Evolutionary conservation across 352 stramenopile genomes (phyloP).

Genomic region (Phytopythium delawarense): DNA sequence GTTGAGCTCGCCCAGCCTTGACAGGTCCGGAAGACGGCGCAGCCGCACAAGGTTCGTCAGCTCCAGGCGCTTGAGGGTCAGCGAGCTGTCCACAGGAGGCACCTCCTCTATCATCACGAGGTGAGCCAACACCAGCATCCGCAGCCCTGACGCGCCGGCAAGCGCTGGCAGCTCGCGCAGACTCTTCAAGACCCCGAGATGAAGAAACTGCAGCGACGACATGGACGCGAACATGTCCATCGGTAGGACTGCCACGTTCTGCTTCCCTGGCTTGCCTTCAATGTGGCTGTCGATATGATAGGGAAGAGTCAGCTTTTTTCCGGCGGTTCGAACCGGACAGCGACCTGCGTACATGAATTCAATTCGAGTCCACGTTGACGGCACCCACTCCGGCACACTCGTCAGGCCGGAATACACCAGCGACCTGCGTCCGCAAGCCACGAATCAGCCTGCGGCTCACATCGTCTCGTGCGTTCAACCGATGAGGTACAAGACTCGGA

Average conservation of each 20-base stretch:
- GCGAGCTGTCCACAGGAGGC: constrained; percentile 16
- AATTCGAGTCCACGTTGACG: not conserved
- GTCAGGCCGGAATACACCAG: constrained; percentile 35
- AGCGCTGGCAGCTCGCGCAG: constrained; percentile 20
- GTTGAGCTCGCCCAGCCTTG: constrained; percentile 9
- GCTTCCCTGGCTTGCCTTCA: constrained; percentile 5
- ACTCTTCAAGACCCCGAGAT: constrained; percentile 14
- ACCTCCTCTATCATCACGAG: constrained; percentile 14
- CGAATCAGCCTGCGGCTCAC: no score
- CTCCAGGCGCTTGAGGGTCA: constrained; percentile 18
- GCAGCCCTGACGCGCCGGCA: constrained; percentile 19
- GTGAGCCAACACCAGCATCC: constrained; percentile 23
- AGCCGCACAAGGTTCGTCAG: constrained; percentile 13
- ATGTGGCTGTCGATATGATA: constrained; percentile 3
- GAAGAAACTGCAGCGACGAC: constrained; percentile 11
- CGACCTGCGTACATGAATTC: constrained; percentile 20
- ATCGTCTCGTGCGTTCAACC: no score
- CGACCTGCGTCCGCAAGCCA: constrained; percentile 12
- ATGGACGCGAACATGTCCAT: constrained; percentile 9
- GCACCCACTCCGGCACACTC: constrained; percentile 29
- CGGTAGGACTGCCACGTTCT: constrained; percentile 12
- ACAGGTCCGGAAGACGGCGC: constrained; percentile 19
- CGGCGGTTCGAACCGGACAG: constrained; percentile 13
- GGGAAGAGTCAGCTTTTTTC: not conserved
- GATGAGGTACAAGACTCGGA: constrained; percentile 22